Conservation (phyloP, 257 asterid species). For the Solanum lignicaule region DNA sequence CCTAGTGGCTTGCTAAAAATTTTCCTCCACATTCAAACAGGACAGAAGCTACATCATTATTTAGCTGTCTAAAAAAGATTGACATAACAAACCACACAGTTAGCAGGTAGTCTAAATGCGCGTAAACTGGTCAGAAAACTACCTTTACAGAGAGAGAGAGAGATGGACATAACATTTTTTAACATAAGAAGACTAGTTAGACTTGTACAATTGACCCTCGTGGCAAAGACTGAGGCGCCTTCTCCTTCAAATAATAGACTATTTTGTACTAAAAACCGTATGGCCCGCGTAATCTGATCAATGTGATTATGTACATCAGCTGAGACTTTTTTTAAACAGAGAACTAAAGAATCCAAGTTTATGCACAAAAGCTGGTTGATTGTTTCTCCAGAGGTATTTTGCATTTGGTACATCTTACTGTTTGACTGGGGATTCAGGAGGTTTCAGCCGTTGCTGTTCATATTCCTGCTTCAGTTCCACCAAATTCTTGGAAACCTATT, state of each 20-base stretch:
- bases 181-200: not conserved
- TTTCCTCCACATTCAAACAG: not conserved
- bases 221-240: not conserved
- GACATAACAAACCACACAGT: not conserved
- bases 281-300: not conserved
- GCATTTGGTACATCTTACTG: slow-evolving; percentile 33
- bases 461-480: slow-evolving; percentile 58
- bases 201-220: not conserved
- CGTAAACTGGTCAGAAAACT: not conserved
- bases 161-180: not conserved
- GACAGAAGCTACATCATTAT: not conserved
- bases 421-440: slow-evolving; percentile 23
- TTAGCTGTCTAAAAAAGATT: not conserved
- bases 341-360: not conserved
- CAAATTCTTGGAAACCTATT: slow-evolving; percentile 64
- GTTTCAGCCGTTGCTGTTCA: slow-evolving; percentile 49
- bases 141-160: not conserved
- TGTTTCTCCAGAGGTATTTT: not conserved
- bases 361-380: not conserved
- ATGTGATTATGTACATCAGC: not conserved
- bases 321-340: not conserved
- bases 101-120: not conserved
- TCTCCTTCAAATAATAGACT: not conserved
- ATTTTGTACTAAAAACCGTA: not conserved
- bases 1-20: not conserved